These are phyloP conservation scores for Stachybotrys echinatus DNA, from an alignment of 2,329 filamentous ascomycete species.

Conservation along the genomic window DNA sequence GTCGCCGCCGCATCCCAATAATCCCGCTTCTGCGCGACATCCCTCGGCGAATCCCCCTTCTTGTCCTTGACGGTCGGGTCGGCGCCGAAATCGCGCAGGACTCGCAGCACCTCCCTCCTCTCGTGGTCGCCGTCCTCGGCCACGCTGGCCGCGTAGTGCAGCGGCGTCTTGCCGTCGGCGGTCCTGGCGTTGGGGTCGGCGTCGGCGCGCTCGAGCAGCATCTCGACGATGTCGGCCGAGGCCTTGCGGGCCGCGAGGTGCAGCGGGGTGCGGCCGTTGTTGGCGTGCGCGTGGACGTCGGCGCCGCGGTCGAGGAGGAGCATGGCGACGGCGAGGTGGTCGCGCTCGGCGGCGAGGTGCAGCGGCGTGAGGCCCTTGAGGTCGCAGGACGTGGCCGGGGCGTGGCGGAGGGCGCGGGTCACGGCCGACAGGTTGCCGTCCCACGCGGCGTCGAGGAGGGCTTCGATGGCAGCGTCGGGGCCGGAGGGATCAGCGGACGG, in stretches of 20 bases:
- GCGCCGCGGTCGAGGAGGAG: slow-evolving; percentile 22
- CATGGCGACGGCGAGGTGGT: slow-evolving; percentile 26
- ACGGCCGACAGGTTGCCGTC: slow-evolving; percentile 21
- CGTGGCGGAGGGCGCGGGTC: slow-evolving; percentile 14
- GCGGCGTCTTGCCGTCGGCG: slow-evolving; percentile 21
- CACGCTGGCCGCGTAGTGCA: slow-evolving; percentile 25
- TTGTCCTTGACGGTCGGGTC: slow-evolving; percentile 20
- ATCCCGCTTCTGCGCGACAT: slow-evolving; percentile 24
- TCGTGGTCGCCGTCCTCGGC: slow-evolving; percentile 24
- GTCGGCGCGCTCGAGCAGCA: slow-evolving; percentile 21
- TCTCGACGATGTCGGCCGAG: slow-evolving; percentile 22
- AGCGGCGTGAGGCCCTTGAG: slow-evolving; percentile 21
- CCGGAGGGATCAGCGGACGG: neutral
- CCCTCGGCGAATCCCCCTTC: slow-evolving; percentile 20
- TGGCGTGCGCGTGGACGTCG: slow-evolving; percentile 17
- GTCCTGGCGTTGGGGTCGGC: slow-evolving; percentile 22
- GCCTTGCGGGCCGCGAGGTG: slow-evolving; percentile 23
- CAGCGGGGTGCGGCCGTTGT: slow-evolving; percentile 22
- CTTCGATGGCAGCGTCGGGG: slow-evolving; percentile 13
- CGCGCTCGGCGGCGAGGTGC: slow-evolving; percentile 23
- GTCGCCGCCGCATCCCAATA: slow-evolving; percentile 25
- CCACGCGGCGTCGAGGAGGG: slow-evolving; percentile 25
- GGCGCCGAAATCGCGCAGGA: slow-evolving; percentile 21
- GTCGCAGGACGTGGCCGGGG: slow-evolving; percentile 18
- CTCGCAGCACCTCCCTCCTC: slow-evolving; percentile 20